Base-by-base conservation (phyloP, 176 grass and related monocot species). In the Thalia dealbata region DNA sequence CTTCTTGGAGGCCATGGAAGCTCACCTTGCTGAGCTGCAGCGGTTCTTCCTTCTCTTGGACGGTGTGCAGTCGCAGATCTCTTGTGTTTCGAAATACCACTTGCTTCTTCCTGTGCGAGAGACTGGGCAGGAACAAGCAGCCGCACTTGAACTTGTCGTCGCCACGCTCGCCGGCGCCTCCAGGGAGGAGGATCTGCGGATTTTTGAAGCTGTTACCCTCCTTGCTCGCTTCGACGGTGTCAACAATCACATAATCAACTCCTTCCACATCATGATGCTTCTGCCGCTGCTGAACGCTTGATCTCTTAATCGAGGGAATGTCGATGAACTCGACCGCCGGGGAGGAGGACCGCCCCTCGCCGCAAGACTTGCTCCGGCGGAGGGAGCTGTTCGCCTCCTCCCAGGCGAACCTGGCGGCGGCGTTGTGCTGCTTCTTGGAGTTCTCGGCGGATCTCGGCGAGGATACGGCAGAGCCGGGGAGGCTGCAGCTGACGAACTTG, bases 401-500 rank as follows among this genome's bases (percentile, higher is more conserved):
- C 65, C 65, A 63, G 14, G 72, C 51, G 21, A 92, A 85, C 70
- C 75, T n/a, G 78, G 35, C 79, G n/a, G n/a, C n/a, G n/a, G n/a
- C 79, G 2, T 84, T 76, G 0, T 86, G 78, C 71, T 74, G 78
- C 56, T 70, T 74, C 45, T 74, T 42, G 3, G 25, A 5, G 58
- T 62, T 73, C 21, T 63, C 5, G 1, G 48, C 61, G 13, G 73
- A 66, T 3, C 10, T 71, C 0, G 84, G 86, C 14, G 86, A 92
- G 56, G 86, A 88, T 63, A 48, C 2, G 6, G 84, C 82, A 3
- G 86, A 90, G 69, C 82, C 83, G 3, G 82, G 92, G 7, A 86
- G 72, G 84, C 89, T 96, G 69, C 75, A 81, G 61, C 82, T 91
- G 22, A 92, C 80, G 72, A 90, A 90, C 19, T 79, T 86, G 59